Base-by-base conservation (phyloP, 805 yeast genomes). In the Yamadazyma olivae region DNA sequence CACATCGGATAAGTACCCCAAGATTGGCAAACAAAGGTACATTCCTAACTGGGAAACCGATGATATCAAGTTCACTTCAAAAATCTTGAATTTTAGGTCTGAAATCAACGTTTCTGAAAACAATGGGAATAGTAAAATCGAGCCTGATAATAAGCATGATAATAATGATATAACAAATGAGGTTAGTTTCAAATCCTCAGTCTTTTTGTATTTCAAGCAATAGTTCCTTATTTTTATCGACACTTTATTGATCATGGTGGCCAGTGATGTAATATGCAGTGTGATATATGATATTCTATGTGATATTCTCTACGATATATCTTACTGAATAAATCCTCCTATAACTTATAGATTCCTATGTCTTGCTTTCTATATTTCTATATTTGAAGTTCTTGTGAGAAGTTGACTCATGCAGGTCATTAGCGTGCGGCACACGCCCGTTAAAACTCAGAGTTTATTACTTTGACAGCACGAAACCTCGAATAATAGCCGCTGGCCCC, bases 1-100 rank as follows among this genome's bases (percentile, higher is more conserved):
- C n/a, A 80, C 67, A 54, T 89, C 96, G 2, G 93, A 89, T 33
- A 86, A 60, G 44, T 83, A 77, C 0, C 97, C 97, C 28, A 89
- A 58, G 0, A 82, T 51, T 0, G 98, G 97, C 5, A 91, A 76
- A 7, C 91, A 80, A 35, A 88, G 56, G 55, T 91, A 93, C 77
- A 86, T 78, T 2, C 97, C 97, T 40, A 84, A 56, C 19, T 84
- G 81, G 25, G 86, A 79, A 17, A 75, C 67, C 19, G 88, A 81
- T 4, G 95, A 83, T 9, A 91, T 78, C 38, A 79, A 58, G 59
- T 91, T 93, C 55, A 74, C 68, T 33, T 69, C 59, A 35, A 85
- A 65, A 45, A 87, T 87, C 1, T 80, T 59, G 50, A 83, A 80
- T 3, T 77, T 73, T 32, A 83, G 61, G n/a, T 64, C 55, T 9